Evolutionary conservation across 129 eudicot species (phyloP).

Genomic region (Dittrichia graveolens): DNA sequence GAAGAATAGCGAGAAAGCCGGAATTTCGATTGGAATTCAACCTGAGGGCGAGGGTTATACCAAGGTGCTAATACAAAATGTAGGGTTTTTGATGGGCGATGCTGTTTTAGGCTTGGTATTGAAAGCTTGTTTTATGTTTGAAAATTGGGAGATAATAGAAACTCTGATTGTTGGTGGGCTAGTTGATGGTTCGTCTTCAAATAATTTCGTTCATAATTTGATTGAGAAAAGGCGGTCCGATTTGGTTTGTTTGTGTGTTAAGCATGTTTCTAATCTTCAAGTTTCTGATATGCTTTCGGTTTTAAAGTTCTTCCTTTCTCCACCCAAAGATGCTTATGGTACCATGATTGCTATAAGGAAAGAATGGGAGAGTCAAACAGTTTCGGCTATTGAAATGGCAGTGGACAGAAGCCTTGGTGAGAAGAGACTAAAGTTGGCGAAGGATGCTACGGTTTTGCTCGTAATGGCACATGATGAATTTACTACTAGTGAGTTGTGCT

Average conservation of each 20-base stretch:
- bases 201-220: conserved; percentile 47
- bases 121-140: conserved; percentile 63
- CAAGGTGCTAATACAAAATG: conserved; percentile 32
- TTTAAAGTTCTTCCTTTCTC: conserved; percentile 63
- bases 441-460: conserved; percentile 63
- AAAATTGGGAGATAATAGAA: conserved; percentile 62
- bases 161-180: conserved; percentile 45
- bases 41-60: conserved; percentile 27
- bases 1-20: conserved; percentile 35
- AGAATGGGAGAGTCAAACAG: conserved; percentile 70
- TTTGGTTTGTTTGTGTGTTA: conserved; percentile 65
- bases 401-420: conserved; percentile 36
- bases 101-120: conserved; percentile 58
- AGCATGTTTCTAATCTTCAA: conserved; percentile 52
- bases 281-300: conserved; percentile 51
- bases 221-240: conserved; percentile 55
- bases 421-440: conserved; percentile 41
- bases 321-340: conserved; percentile 46
- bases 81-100: conserved; percentile 56
- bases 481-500: conserved; percentile 56
- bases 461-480: conserved; percentile 81
- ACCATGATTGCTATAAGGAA: conserved; percentile 55
- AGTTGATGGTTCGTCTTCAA: conserved; percentile 38
- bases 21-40: conserved; percentile 23
- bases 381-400: conserved; percentile 51